Evolutionary conservation across 441 rosid species (phyloP), one percentile per base, ranked within the genome.

Genomic region (Raphanus hybrid): DNA sequence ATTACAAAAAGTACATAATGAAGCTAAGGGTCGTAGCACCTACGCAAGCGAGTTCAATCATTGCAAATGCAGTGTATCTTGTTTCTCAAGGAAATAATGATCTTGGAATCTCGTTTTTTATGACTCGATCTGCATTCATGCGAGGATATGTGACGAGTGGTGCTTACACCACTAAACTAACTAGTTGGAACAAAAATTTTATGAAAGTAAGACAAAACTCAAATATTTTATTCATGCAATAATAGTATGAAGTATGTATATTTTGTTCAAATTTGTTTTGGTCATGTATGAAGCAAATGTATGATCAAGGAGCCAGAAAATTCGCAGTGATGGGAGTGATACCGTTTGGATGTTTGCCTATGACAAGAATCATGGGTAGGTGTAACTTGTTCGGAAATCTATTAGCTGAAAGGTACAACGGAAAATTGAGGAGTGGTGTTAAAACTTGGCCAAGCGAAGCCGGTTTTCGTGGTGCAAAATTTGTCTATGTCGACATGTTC

Each of bases 401-500:
- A n/a, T 87, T 18, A 80, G 89, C 79, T 67, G 78, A 3, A 73
- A 18, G 14, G 0, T 92, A 78, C 78, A 78, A 78, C 23, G 26
- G 9, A 1, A 78, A 78, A 63, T 14, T 78, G 52, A 11, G 75
- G 62, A 6, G 3, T 54, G 59, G 59, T 15, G 59, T 16, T 7
- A 62, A 32, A 68, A n/a, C 1, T 29, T 78, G 74, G 78, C 66
- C 45, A 37, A 3, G 59, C 0, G 78, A 78, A 52, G 27, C 71
- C 2, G 64, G 81, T 84, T 74, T 82, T 83, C n/a, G 85, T 0
- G 50, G 76, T 41, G 79, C 85, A 79, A 86, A 64, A 61, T 55
- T 90, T 63, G 85, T 89, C 64, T 90, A 82, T 12, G 6, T 90
- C 2, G 96, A 92, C 60, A 78, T 87, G 76, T 92, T 79, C 78